phyloP scores from a whole-genome alignment of 148 eudicot species.

The Chenopodium suecicum region DNA sequence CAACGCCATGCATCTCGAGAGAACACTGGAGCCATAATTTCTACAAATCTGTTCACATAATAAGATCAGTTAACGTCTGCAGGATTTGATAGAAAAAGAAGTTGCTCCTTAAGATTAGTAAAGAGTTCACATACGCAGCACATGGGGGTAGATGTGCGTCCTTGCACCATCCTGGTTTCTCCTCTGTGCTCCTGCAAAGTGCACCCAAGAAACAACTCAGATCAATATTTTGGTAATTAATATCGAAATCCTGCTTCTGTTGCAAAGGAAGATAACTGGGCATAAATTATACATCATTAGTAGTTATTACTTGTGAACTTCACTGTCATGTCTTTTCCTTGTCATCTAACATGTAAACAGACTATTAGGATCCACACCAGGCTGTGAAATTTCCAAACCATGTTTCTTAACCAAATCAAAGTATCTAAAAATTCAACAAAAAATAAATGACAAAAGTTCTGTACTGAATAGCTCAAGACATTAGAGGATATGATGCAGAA shows the following conservation, averaged over 20 bases:
- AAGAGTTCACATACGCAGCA: conserved; percentile 55
- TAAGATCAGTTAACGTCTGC: not conserved
- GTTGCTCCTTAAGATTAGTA: not conserved
- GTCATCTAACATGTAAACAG: conserved; percentile 75
- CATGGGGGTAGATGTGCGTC: conserved; percentile 79
- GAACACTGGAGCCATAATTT: conserved; percentile 98
- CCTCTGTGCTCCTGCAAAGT: conserved; percentile 38
- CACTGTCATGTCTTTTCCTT: conserved; percentile 45
- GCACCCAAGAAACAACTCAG: not conserved
- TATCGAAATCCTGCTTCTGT: not conserved
- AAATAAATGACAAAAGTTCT: conserved; percentile 3
- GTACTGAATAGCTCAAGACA: not conserved
- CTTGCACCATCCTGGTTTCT: conserved; percentile 70
- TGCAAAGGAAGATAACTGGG: not conserved
- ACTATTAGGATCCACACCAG: conserved; percentile 58
- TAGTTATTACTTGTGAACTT: conserved; percentile 85
- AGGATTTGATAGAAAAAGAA: not conserved
- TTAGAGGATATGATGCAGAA: not conserved
- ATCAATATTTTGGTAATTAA: not conserved
- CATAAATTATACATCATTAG: not conserved
- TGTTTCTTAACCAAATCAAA: conserved; percentile 75
- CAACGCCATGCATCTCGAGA: conserved; percentile 92
- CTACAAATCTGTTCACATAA: conserved; percentile 62
- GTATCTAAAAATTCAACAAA: conserved; percentile 48
- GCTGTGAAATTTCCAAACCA: conserved; percentile 96